Conservation (phyloP, 257 asterid genomes). For the Primulina huaijiensis region DNA sequence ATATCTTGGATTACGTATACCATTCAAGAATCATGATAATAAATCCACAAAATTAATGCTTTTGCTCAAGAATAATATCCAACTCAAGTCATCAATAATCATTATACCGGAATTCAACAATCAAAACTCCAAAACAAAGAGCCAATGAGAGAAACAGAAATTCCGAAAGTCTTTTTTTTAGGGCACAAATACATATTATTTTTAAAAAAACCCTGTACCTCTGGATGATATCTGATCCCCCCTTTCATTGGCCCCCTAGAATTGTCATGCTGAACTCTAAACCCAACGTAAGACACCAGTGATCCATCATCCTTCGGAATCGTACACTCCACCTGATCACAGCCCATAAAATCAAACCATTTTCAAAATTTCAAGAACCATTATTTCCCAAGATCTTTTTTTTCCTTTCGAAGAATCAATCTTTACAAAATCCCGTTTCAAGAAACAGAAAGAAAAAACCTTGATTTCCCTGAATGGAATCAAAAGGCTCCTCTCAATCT, state of each 20-base stretch:
- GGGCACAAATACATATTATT: neutral
- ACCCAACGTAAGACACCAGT: conserved; percentile 63
- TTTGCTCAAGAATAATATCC: neutral
- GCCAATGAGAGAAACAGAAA: neutral
- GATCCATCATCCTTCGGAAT: conserved; percentile 79
- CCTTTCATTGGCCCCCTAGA: conserved; percentile 88
- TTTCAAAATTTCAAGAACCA: neutral
- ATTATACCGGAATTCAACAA: neutral
- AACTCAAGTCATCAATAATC: too few species aligned
- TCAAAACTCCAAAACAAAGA: neutral
- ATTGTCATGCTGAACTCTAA: conserved; percentile 79
- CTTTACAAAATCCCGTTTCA: conserved; percentile 9
- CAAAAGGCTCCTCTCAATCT: conserved; percentile 56
- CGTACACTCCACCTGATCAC: conserved; percentile 72
- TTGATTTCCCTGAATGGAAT: conserved; percentile 73
- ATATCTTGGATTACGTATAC: neutral
- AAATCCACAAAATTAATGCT: neutral
- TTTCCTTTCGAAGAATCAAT: neutral
- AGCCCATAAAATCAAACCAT: neutral
- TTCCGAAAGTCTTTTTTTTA: too few species aligned
- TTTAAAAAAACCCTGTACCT: conserved; percentile 34
- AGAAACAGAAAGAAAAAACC: conserved; percentile 30
- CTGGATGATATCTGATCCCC: conserved; percentile 82
- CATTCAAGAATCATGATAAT: neutral
- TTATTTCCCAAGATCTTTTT: neutral